Evolutionary conservation across 1,284 basidiomycete genomes (phyloP).

Genomic region (Leucoagaricus sp.): DNA sequence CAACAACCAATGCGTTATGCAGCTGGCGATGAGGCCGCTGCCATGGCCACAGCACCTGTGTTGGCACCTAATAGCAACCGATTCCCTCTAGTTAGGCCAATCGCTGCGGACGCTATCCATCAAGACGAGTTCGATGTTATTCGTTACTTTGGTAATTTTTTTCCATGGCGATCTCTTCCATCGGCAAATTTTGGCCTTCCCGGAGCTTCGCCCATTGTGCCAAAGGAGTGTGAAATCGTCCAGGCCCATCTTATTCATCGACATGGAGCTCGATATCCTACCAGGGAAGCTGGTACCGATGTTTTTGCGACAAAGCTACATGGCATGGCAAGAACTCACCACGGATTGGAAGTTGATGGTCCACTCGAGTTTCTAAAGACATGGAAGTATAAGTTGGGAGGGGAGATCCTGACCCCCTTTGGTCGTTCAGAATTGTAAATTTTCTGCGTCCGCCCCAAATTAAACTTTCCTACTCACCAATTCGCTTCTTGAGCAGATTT

Average conservation of each 20-base stretch:
- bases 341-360: slow-evolving; percentile 43
- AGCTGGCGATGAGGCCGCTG: slow-evolving; percentile 52
- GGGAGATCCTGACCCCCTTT: slow-evolving; percentile 58
- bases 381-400: slow-evolving; percentile 56
- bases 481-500: slow-evolving; percentile 32
- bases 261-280: slow-evolving; percentile 56
- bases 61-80: slow-evolving; percentile 37
- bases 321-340: slow-evolving; percentile 29
- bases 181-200: slow-evolving; percentile 49
- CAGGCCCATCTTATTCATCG: slow-evolving; percentile 59
- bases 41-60: slow-evolving; percentile 46
- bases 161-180: slow-evolving; percentile 58
- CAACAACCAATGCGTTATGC: not conserved
- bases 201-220: slow-evolving; percentile 48
- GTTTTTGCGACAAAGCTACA: slow-evolving; percentile 45
- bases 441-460: not conserved
- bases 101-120: slow-evolving; percentile 32
- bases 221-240: slow-evolving; percentile 48
- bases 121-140: slow-evolving; percentile 43
- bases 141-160: slow-evolving; percentile 55
- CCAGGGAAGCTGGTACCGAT: slow-evolving; percentile 36
- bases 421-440: slow-evolving; percentile 53
- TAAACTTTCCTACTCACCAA: no score
- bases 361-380: slow-evolving; percentile 53
- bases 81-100: slow-evolving; percentile 40